A percentile compares a stretch with the other conserved stretches of the same genome.
phyloP scores from a whole-genome alignment of 495 filamentous ascomycete genomes.

The Penicillium diatomitis region DNA sequence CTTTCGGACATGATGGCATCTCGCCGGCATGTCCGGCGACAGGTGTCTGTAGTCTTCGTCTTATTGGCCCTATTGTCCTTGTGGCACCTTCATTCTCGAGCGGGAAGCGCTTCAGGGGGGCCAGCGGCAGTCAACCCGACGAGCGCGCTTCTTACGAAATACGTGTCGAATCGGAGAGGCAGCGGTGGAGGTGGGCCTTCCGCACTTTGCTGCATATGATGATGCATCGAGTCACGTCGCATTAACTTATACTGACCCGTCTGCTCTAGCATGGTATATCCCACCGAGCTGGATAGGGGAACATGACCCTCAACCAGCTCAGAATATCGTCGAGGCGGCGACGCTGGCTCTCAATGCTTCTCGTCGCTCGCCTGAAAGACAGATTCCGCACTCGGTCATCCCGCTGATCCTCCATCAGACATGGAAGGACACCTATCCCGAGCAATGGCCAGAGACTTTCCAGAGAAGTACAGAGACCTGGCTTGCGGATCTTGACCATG shows the following conservation, averaged over 20 bases:
- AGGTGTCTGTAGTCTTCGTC: neutral
- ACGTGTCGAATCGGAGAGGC: neutral
- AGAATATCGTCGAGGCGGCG: neutral
- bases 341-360: neutral
- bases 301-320: neutral
- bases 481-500: neutral
- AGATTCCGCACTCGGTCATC: neutral
- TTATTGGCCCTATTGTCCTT: neutral
- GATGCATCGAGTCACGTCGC: no score
- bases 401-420: conserved; percentile 1
- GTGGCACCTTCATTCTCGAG: neutral
- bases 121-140: no score
- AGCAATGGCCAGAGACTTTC: neutral
- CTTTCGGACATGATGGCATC: neutral
- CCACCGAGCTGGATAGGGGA: neutral
- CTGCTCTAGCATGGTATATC: neutral
- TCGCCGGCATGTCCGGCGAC: neutral
- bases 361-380: neutral
- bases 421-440: neutral
- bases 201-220: neutral
- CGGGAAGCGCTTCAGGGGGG: no score
- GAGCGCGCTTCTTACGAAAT: neutral
- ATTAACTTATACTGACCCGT: no score
- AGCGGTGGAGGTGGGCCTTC: neutral
- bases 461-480: neutral